Evolutionary conservation across 257 asterid genomes (phyloP).

Genomic region (Cruciata laevipes): DNA sequence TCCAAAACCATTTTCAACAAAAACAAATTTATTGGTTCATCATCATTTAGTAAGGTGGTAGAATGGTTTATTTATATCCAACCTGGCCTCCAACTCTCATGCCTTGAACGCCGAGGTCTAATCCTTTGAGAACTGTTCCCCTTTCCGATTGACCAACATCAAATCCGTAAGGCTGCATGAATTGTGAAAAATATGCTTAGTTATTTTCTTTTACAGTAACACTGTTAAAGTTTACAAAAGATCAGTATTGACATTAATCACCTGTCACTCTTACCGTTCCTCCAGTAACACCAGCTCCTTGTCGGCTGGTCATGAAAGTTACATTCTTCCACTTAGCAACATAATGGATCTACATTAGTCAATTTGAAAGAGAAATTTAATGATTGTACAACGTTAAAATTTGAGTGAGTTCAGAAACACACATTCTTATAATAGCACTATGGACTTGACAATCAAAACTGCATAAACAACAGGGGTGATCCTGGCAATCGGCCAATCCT

Average conservation of each 20-base stretch:
- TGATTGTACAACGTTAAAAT: neutral
- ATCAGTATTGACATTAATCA: neutral
- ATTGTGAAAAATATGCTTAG: slow-evolving; percentile 7
- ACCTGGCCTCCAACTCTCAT: slow-evolving; percentile 99
- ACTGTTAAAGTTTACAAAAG: neutral
- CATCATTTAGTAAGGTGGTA: neutral
- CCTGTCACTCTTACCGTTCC: slow-evolving; percentile 63
- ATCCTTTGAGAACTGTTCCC: slow-evolving; percentile 82
- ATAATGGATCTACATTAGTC: slow-evolving; percentile 64
- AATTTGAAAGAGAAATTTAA: slow-evolving; percentile 1
- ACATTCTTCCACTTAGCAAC: slow-evolving; percentile 93
- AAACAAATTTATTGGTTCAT: neutral
- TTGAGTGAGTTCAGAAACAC: neutral
- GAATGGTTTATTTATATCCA: slow-evolving; percentile 13
- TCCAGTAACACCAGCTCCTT: slow-evolving; percentile 90
- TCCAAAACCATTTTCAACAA: neutral
- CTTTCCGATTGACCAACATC: slow-evolving; percentile 89
- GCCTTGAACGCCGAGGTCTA: slow-evolving; percentile 92
- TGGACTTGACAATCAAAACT: neutral
- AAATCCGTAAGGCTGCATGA: slow-evolving; percentile 82
- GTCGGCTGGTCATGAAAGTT: slow-evolving; percentile 92
- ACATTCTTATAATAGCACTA: too few species aligned
- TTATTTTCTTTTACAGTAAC: neutral
- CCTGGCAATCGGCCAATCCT: neutral
- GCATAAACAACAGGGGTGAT: neutral